phyloP scores from a whole-genome alignment of 2,329 filamentous ascomycete species.

The Tolypocladium pustulatum region DNA sequence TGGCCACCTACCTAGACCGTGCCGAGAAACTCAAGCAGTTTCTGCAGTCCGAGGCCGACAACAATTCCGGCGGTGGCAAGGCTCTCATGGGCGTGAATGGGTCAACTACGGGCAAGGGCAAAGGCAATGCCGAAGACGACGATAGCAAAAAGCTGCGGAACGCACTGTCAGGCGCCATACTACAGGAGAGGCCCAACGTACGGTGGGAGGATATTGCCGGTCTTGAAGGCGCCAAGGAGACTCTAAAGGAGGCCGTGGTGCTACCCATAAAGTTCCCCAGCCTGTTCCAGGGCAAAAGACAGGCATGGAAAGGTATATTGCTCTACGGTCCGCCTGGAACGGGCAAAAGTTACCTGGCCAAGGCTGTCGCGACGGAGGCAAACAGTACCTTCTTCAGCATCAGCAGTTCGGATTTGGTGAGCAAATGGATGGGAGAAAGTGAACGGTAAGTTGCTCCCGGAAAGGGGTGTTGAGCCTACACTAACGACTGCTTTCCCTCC shows the following conservation, averaged over 20 bases:
- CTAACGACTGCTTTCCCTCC: conserved; percentile 9
- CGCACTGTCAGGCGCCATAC: conserved; percentile 81
- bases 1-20: conserved; percentile 94
- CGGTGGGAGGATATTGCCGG: conserved; percentile 98
- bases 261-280: conserved; percentile 97
- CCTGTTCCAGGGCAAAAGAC: conserved; percentile 87
- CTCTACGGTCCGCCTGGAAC: conserved; percentile 94
- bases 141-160: conserved; percentile 92
- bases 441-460: conserved; percentile 55
- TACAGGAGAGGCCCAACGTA: conserved; percentile 92
- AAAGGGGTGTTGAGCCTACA: neutral
- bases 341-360: conserved; percentile 94
- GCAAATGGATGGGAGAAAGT: conserved; percentile 99
- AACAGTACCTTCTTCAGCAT: conserved; percentile 99
- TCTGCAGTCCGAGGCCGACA: conserved; percentile 64
- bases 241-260: conserved; percentile 94
- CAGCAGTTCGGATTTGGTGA: conserved; percentile 91
- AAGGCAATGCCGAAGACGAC: conserved; percentile 66
- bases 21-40: conserved; percentile 97
- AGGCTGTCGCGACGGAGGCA: conserved; percentile 94
- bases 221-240: conserved; percentile 88
- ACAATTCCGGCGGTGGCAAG: conserved; percentile 55
- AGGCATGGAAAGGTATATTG: conserved; percentile 97
- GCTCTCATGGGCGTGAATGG: conserved; percentile 59
- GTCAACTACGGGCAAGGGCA: conserved; percentile 48